Base-by-base conservation (phyloP, 305 asterid genomes). In the Stenogyne calaminthoides region DNA sequence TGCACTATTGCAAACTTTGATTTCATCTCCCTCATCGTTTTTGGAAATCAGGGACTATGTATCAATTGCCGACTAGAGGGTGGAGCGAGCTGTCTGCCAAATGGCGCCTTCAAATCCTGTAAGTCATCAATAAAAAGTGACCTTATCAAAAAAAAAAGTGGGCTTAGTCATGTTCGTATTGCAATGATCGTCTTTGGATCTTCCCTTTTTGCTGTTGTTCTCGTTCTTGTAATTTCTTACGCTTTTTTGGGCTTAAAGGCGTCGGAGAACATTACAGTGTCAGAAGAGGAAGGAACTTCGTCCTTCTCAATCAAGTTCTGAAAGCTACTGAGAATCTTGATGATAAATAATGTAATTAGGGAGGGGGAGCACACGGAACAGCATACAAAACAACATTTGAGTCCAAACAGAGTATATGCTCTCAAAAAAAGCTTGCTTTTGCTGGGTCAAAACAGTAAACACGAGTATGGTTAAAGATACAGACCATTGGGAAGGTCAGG, bases 311-410 rank as follows among this genome's bases (percentile, higher is more conserved):
- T 71, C 88, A 84, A 87, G 88, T 93, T 39, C 71, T 87, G 67
- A 84, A 67, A 76, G 96, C 92, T 60, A 93, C 98, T 5, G 94
- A 88, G 70, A 85, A 89, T 79, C 85, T 93, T 20, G 81, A 82
- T 46, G 91, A 87, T 52, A 78, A 67, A 80, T 84, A 87, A n/a
- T 64, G 46, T 84, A 36, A 81, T 93, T 15, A 96, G 97, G 65
- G n/a, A n/a, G 85, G 81, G 65, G 98, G 98, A 73, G 97, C 96
- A 0, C 96, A 93, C 49, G 98, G 98, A 70, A 81, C 73, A 1
- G 97, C 91, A 4, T 93, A 89, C 80, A 91, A 85, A 86, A 97
- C 85, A 65, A 61, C 77, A 2, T 44, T n/a, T 93, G 81, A 73
- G 80, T 72, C 76, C 88, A 7, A 78, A 78, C 7, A 78, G 81